A percentile compares a stretch with the other conserved stretches of the same genome.
phyloP scores from a whole-genome alignment of 192 early-diverging fungal species.

The Rhizoclosmatium sp. region DNA sequence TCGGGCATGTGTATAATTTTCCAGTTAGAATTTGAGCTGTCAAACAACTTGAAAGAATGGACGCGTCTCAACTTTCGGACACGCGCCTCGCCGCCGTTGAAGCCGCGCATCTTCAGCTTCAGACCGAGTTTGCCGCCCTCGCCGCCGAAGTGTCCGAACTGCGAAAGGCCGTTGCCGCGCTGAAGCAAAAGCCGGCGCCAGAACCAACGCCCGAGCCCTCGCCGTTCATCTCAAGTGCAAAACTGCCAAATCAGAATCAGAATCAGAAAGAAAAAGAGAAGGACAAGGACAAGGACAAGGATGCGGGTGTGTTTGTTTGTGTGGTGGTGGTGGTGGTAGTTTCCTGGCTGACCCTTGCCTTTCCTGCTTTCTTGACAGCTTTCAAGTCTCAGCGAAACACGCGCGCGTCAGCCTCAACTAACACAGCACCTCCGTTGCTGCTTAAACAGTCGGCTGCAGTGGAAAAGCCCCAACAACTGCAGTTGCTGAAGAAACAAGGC shows the following conservation, averaged over 20 bases:
- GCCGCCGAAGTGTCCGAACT: conserved; percentile 6
- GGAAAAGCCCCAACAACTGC: conserved; percentile 1
- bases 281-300: neutral
- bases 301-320: neutral
- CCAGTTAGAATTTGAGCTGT: too few relatives aligned
- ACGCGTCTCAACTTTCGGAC: too few relatives aligned
- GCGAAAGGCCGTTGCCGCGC: neutral
- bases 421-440: neutral
- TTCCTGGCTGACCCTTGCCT: neutral
- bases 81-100: too few relatives aligned
- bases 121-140: neutral
- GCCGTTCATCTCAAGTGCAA: too few relatives aligned
- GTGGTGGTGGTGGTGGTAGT: neutral
- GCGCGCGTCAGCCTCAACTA: too few relatives aligned
- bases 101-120: neutral
- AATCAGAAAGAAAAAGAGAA: neutral
- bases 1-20: too few relatives aligned
- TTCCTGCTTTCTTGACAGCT: neutral
- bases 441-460: neutral
- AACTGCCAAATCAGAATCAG: neutral
- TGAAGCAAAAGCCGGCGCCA: neutral
- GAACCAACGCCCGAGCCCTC: neutral
- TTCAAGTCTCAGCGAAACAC: too few relatives aligned
- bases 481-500: neutral
- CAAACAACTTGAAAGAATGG: too few relatives aligned